Evolutionary conservation across 352 stramenopile species (phyloP).

Genomic region (Globisporangium perplexum): DNA sequence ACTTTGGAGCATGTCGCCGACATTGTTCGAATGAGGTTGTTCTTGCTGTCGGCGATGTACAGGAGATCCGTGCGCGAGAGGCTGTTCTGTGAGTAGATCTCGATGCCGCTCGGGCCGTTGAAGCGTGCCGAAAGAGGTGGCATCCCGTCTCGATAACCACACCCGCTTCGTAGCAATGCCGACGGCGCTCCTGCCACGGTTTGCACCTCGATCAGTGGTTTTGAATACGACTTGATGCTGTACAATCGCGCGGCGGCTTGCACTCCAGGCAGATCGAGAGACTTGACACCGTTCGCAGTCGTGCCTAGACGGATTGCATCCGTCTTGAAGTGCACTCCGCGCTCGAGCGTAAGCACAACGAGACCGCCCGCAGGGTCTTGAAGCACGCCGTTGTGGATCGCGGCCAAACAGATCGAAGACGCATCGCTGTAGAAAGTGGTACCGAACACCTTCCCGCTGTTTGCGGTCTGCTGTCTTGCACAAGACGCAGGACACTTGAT

Average conservation of each 20-base stretch:
- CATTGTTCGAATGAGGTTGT: constrained; percentile 90
- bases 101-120: constrained; percentile 54
- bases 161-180: constrained; percentile 76
- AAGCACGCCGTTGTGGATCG: constrained; percentile 87
- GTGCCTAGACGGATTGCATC: constrained; percentile 21
- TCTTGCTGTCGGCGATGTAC: constrained; percentile 91
- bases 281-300: constrained; percentile 54
- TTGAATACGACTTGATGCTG: constrained; percentile 36
- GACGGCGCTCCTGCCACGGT: constrained; percentile 87
- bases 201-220: constrained; percentile 74
- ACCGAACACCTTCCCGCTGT: constrained; percentile 40
- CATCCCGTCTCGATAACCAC: constrained; percentile 82
- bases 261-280: constrained; percentile 28
- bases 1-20: constrained; percentile 89
- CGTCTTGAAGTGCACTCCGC: constrained; percentile 32
- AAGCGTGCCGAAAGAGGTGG: constrained; percentile 82
- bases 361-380: constrained; percentile 34
- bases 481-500: constrained; percentile 72
- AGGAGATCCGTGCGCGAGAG: constrained; percentile 62
- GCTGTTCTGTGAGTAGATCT: constrained; percentile 47
- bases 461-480: constrained; percentile 4
- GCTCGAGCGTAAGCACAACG: constrained; percentile 67
- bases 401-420: constrained; percentile 88
- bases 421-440: constrained; percentile 83
- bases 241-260: constrained; percentile 49